Base-by-base conservation (phyloP, 495 filamentous ascomycete species). In the Chlorociboria aeruginascens region DNA sequence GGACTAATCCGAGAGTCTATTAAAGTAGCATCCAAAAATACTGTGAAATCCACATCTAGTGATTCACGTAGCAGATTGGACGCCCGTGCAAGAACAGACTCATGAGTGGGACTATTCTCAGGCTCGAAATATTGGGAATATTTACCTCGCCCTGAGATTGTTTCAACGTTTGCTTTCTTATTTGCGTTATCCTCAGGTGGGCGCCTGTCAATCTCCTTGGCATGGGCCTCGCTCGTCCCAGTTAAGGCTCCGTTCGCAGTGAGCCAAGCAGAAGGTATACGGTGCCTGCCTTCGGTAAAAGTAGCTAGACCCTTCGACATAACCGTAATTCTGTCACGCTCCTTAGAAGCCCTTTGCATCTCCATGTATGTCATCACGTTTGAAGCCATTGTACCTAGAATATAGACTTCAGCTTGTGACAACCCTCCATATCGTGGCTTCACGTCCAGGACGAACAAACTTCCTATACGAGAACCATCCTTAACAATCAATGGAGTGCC, bases 61-160 rank as follows among this genome's bases (percentile, higher is more conserved):
- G 69, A 66, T 45, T 74, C 66, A 13, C 70, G 62, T 28, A 72
- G 63, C n/a, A 73, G 57, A 36, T 65, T 67, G 25, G 65, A 57
- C 13, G 69, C 71, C 20, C 62, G 59, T 11, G 58, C 54, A 46
- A 66, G 61, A 40, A 64, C 51, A 45, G 58, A 56, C 32, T 61
- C 58, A 12, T 57, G 56, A n/a, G 61, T 59, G 50, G 42, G 54
- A 51, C 46, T 59, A 56, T 31, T 55, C 53, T 40, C 14, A 7
- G 7, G 9, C 17, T 40, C 12, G 12, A 17, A 9, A 13, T 12
- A n/a, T 40, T 12, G 38, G 9, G 38, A 20, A 20, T 40, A 1
- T 9, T 20, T 9, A 17, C 17, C 38, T 13, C 17, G 9, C 17
- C 12, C 11, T 9, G 11, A n/a, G 12, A 7, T 9, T 13, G 11